A percentile compares a stretch with the other conserved stretches of the same genome.
These are phyloP conservation scores for Sherardia arvensis DNA, from an alignment of 257 asterid species.

Conservation along the genomic window DNA sequence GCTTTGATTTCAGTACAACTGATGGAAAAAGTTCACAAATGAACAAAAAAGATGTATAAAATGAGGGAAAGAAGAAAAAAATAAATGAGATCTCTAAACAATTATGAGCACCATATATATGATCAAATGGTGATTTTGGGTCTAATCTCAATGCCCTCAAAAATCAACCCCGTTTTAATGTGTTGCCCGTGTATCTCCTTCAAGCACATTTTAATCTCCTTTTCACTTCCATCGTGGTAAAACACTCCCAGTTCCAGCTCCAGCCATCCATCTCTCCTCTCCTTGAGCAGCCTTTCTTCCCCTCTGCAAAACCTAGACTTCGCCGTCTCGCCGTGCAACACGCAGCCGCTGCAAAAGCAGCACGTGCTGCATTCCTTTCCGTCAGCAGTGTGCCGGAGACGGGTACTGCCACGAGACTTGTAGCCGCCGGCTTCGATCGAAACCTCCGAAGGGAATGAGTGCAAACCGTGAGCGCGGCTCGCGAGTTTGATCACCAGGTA, in stretches of 20 bases:
- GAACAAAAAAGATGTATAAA: no score
- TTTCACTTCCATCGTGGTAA: conserved; percentile 28
- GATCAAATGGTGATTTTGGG: conserved; percentile 27
- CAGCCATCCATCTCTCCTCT: conserved; percentile 63
- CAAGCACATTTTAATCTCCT: conserved; percentile 48
- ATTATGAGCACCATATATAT: not conserved
- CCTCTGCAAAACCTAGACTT: conserved; percentile 5
- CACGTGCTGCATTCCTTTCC: not conserved
- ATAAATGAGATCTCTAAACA: not conserved
- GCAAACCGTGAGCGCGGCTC: conserved; percentile 57
- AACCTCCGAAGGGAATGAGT: conserved; percentile 31
- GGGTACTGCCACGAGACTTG: conserved; percentile 15
- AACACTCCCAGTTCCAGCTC: conserved; percentile 73
- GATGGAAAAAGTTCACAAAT: no score
- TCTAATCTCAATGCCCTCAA: conserved; percentile 77
- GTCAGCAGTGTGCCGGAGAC: conserved; percentile 6
- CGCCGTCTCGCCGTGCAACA: not conserved
- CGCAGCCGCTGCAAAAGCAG: not conserved
- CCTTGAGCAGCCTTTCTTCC: conserved; percentile 13
- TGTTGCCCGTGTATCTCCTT: conserved; percentile 54
- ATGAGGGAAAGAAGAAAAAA: no score
- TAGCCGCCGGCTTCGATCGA: conserved; percentile 29
- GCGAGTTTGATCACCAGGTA: conserved; percentile 43
- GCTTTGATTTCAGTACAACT: no score
- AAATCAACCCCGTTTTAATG: conserved; percentile 61